These are phyloP conservation scores for Saussurea involucrata DNA, from an alignment of 129 eudicot genomes.

Conservation along the genomic window DNA sequence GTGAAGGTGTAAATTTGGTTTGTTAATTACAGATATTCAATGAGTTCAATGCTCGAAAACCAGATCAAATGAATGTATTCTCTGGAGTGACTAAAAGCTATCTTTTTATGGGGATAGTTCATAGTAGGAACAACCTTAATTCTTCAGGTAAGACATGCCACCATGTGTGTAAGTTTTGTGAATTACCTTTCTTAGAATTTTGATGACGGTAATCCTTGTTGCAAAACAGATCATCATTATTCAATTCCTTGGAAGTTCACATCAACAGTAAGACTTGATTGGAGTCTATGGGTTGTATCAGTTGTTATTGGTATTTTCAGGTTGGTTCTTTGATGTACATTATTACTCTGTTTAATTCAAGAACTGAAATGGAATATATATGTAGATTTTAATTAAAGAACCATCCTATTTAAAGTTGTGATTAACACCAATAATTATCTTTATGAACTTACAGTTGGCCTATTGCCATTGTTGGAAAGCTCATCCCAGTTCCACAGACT, in stretches of 20 bases:
- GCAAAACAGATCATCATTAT: slow-evolving; percentile 53
- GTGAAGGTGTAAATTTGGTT: background rate
- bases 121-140: slow-evolving; percentile 63
- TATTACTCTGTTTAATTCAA: too few species aligned
- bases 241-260: slow-evolving; percentile 73
- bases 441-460: slow-evolving; percentile 67
- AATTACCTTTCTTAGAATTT: background rate
- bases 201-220: background rate
- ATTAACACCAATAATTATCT: background rate
- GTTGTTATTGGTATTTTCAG: slow-evolving; percentile 66
- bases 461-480: slow-evolving; percentile 69
- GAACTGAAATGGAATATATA: background rate
- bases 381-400: background rate
- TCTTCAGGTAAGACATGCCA: slow-evolving; percentile 55
- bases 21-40: slow-evolving; percentile 64
- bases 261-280: slow-evolving; percentile 54
- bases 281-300: slow-evolving; percentile 59
- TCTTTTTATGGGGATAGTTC: slow-evolving; percentile 75
- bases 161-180: background rate
- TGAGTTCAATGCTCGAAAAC: slow-evolving; percentile 89
- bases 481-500: slow-evolving; percentile 84
- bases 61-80: slow-evolving; percentile 73
- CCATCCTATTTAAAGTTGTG: background rate
- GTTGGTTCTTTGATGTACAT: slow-evolving; percentile 28
- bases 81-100: slow-evolving; percentile 65